Evolutionary conservation across 2,329 filamentous ascomycete species (phyloP).

Genomic region (Claviceps citrina): DNA sequence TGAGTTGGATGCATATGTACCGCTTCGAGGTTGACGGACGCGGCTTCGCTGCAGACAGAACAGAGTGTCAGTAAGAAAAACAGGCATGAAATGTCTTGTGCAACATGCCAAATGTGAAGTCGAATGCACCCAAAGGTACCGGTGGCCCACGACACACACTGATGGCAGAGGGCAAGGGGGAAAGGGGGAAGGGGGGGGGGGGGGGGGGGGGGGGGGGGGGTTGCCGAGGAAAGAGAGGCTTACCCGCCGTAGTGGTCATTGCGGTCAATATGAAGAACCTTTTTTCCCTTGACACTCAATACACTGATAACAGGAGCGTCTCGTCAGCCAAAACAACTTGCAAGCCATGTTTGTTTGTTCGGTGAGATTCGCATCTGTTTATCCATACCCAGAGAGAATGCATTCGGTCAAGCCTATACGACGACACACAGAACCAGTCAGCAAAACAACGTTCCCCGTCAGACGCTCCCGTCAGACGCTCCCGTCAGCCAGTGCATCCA

Average conservation of each 20-base stretch:
- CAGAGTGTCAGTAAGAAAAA: conserved; percentile 15
- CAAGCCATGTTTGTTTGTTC: not conserved
- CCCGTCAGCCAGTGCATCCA: not conserved
- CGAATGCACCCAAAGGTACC: too few species aligned
- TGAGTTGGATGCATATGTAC: conserved; percentile 32
- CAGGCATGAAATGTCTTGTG: not conserved
- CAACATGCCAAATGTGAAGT: not conserved
- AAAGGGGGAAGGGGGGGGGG: not conserved
- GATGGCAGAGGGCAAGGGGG: too few species aligned
- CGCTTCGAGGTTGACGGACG: conserved; percentile 90
- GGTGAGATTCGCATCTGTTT: not conserved
- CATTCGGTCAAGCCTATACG: conserved; percentile 83
- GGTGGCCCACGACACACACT: too few species aligned
- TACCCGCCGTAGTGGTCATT: conserved; percentile 98
- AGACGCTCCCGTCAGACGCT: too few species aligned
- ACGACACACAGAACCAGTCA: conserved; percentile 10
- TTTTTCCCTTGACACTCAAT: conserved; percentile 95
- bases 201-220: too few species aligned
- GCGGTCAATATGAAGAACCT: conserved; percentile 96
- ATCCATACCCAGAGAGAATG: conserved; percentile 80
- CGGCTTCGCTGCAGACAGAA: conserved; percentile 51
- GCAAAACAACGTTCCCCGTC: too few species aligned
- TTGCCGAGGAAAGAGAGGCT: conserved; percentile 22
- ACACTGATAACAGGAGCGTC: conserved; percentile 36
- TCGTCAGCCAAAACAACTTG: conserved; percentile 18